Percentiles rank a stretch among this genome's conserved stretches.
Conservation (phyloP, 2,329 filamentous ascomycete species). For the Diplodia seriata region DNA sequence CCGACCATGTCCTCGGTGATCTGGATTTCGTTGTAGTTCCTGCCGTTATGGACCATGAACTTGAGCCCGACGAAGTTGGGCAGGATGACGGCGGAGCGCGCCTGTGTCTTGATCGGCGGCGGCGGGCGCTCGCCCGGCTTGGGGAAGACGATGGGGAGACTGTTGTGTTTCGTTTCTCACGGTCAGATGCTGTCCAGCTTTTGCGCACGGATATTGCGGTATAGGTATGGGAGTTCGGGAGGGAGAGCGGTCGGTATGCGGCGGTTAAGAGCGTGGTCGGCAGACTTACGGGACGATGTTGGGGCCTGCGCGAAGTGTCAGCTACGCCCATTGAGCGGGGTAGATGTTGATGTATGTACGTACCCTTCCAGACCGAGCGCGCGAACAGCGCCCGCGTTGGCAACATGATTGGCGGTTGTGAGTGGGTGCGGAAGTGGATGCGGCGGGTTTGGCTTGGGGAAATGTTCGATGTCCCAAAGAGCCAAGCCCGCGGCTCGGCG, state of each 20-base stretch:
- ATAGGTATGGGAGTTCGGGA: background rate
- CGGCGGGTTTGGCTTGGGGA: conserved; percentile 2
- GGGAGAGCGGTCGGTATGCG: background rate
- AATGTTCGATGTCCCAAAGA: conserved; percentile 18
- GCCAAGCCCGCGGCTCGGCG: conserved; percentile 22
- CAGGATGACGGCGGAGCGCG: conserved; percentile 85
- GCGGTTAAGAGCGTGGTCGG: conserved; percentile 26
- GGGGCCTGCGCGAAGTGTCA: conserved; percentile 60
- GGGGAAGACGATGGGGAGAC: conserved; percentile 68
- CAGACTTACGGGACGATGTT: conserved; percentile 72
- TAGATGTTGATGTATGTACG: conserved; percentile 33
- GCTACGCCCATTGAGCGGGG: conserved; percentile 32
- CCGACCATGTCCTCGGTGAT: conserved; percentile 97
- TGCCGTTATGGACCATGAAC: conserved; percentile 93
- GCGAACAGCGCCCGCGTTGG: conserved; percentile 65
- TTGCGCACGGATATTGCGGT: background rate
- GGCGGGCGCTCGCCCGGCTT: conserved; percentile 68
- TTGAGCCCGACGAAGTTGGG: conserved; percentile 89
- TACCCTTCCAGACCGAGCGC: conserved; percentile 90
- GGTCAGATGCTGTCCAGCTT: background rate
- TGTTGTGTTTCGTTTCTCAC: conserved; percentile 45
- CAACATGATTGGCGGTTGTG: conserved; percentile 15
- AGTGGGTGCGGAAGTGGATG: conserved; percentile 10
- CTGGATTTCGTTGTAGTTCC: conserved; percentile 79
- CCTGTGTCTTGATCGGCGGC: conserved; percentile 84